Base-by-base conservation (phyloP, 768 basidiomycete species). In the Suillus clintonianus region DNA sequence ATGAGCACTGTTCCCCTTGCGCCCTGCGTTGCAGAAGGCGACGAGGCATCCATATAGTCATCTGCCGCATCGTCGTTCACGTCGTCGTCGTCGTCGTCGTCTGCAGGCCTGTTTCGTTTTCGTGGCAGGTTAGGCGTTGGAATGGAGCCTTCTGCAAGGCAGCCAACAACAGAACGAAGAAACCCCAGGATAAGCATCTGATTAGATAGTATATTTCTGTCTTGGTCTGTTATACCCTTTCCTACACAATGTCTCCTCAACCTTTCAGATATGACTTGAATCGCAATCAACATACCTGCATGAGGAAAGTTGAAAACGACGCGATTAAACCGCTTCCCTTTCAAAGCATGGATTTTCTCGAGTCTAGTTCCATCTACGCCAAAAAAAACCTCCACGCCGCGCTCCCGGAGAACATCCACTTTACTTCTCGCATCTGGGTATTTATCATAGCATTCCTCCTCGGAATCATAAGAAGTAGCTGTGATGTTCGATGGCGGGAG, bases 291-390 rank as follows among this genome's bases (percentile, higher is more conserved):
- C 86, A 67, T 70, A 93, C 96, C 96, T 70, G 91, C 91, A 79
- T 99, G 97, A 63, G 97, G 97, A 73, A 98, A 99, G 74, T 99
- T 97, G 89, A 94, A 98, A 8, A 93, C 86, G 62, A 98, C 84
- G 65, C 85, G 86, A 76, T 94, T 90, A 85, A 90, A 91, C 61
- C 77, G 83, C 65, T 80, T 78, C 45, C 85, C 86, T 65, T 87
- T 91, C 53, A 96, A 74, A 7, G 74, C 71, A 7, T 82, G 63
- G 43, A 79, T 75, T 65, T 83, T 90, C 60, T 89, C 89, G 39
- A 99, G 76, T 62, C 80, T 83, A 8, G 89, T 90, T n/a, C 89
- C 97, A 72, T 99, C 97, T 22, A 97, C 83, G 8, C 82, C 83
- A 73, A 97, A 98, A 14, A 92, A 71, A 10, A 97, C 86, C 54